Base-by-base conservation (phyloP, 2,329 filamentous ascomycete species). In the Penicillium hordei region DNA sequence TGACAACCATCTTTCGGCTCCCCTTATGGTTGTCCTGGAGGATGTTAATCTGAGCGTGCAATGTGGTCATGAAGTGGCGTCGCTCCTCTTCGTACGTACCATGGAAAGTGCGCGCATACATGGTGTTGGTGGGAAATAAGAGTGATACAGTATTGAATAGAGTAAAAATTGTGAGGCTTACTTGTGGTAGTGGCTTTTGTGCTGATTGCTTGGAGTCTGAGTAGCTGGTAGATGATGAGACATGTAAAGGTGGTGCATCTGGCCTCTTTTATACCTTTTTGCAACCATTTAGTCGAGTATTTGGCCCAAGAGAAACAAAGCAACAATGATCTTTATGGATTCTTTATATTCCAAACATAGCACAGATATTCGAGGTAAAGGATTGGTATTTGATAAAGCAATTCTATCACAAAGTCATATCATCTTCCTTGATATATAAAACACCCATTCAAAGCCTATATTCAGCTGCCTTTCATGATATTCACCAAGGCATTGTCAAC, bases 401-500 rank as follows among this genome's bases (percentile, higher is more conserved):
- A 31, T 9, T 21, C 19, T 15, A 48, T n/a, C 15, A 27, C 25
- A 49, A 49, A 34, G 36, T 15, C 13, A 6, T 21, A 8, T 27
- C 42, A 12, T 25, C 33, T 48, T 19, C 29, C 40, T 27, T 25
- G 36, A 42, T 17, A 9, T 21, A 25, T 19, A 8, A 27, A 2
- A 23, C 10, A 40, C 9, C 10, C 31, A 25, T 13, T 17, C 19
- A 39, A 27, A 2, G 23, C 12, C 44, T 42, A 49, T 33, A 17
- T 17, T 21, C 15, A 29, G 5, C 25, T 13, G 12, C 42, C 27
- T 46, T 19, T 43, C 17, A 21, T 31, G 8, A 7, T 21, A n/a
- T 52, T 48, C 66, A 56, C 46, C 68, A 70, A 2, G 71, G 68
- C 66, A 72, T 66, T 27, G 38, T 64, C 31, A 72, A 33, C 2